Evolutionary conservation across 2,329 filamentous ascomycete species (phyloP), one percentile per base, ranked within the genome.

Genomic region (Colletotrichum chrysophilum): DNA sequence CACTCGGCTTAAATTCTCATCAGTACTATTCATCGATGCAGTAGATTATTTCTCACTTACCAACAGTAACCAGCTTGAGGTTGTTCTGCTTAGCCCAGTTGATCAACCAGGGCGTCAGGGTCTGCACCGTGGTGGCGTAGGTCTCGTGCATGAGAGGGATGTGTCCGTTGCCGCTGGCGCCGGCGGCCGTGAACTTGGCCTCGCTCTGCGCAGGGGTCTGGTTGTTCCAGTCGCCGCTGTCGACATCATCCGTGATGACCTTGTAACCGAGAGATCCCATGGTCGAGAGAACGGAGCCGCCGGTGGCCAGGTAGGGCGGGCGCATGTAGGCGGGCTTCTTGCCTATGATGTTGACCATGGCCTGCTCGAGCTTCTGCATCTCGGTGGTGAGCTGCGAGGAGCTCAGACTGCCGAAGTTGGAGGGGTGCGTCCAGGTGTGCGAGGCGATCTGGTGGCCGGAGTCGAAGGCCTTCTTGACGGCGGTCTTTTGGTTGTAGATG

Each of bases 141-240:
- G 87, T 88, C 86, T 91, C 89, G 79, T 91, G 89, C 84, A 89
- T 90, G 78, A 93, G 89, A 28, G 88, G 86, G 72, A 93, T 89
- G 80, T 91, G 91, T 16, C 87, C 87, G 36, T 85, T 85, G 13
- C 85, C 87, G 7, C 79, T 70, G 5, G 88, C 80, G 16, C 87
- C 86, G 4, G 86, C 86, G 52, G 81, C 80, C 76, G 83, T 80
- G 83, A 93, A 92, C 78, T 85, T 86, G 78, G 88, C 83, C 84
- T 92, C 85, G 79, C 90, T 88, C 81, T 89, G 87, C 71, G 83
- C 80, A 1, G 89, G 85, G 5, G 86, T 84, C 75, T 87, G 83
- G 67, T 90, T 87, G 79, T 91, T 88, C 86, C 92, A 93, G 83
- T 93, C 91, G 66, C 91, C 88, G 2, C 91, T 88, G 80, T 93